Percentiles rank a stretch among this genome's conserved stretches.
Conservation (phyloP, 2,329 filamentous ascomycete species). For the Paraconiothyrium sp. region DNA sequence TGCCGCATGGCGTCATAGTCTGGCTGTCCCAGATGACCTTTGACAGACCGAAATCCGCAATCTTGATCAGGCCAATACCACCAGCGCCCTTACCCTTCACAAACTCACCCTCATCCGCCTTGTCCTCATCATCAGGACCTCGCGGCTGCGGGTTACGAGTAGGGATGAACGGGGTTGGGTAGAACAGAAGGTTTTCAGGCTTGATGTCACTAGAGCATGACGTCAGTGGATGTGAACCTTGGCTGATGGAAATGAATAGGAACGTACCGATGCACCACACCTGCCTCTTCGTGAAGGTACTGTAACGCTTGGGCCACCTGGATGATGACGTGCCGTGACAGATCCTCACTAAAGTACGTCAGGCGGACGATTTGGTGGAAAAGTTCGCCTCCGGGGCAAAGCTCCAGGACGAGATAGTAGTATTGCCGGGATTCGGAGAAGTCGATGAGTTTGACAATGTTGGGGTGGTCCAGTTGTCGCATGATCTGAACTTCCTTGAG, state of each 20-base stretch:
- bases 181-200: conserved; percentile 95
- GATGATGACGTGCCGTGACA: conserved; percentile 91
- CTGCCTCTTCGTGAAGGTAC: conserved; percentile 93
- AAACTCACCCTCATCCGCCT: conserved; percentile 96
- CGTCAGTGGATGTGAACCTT: conserved; percentile 44
- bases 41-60: conserved; percentile 96
- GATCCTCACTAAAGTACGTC: conserved; percentile 97
- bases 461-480: conserved; percentile 94
- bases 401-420: conserved; percentile 96
- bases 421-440: conserved; percentile 95
- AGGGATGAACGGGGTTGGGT: conserved; percentile 82
- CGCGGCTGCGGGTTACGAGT: conserved; percentile 82
- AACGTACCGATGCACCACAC: conserved; percentile 93
- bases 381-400: conserved; percentile 93
- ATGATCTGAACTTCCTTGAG: conserved; percentile 99
- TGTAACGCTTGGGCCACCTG: conserved; percentile 95
- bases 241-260: conserved; percentile 8
- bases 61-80: conserved; percentile 94
- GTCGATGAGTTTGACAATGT: conserved; percentile 92
- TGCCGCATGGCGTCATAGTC: conserved; percentile 99
- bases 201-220: conserved; percentile 83
- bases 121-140: conserved; percentile 92
- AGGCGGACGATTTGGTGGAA: conserved; percentile 99
- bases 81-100: conserved; percentile 81
- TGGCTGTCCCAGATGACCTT: conserved; percentile 99